Evolutionary conservation across 2,329 filamentous ascomycete species (phyloP).

Genomic region (Colletotrichum sp.): DNA sequence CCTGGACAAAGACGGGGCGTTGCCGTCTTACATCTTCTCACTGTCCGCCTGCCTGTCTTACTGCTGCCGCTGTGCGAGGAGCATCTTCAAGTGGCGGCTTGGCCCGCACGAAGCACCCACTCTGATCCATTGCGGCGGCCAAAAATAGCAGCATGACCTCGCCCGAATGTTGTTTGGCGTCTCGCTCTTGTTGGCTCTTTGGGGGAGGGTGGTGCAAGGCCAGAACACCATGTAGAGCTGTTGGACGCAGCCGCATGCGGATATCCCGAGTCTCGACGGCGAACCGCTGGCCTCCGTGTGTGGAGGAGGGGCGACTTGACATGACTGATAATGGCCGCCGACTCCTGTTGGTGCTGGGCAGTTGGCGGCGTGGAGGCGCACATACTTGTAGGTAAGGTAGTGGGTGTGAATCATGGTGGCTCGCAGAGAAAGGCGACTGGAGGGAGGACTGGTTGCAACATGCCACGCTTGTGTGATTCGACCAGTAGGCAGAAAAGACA

Average conservation of each 20-base stretch:
- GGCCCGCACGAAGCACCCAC: background rate
- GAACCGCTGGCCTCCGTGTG: background rate
- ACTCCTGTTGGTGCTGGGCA: background rate
- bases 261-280: background rate
- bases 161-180: background rate
- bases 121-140: background rate
- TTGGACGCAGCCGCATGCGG: background rate
- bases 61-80: background rate
- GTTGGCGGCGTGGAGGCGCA: background rate
- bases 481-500: background rate
- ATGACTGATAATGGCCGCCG: background rate
- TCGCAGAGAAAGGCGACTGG: background rate
- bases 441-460: background rate
- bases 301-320: background rate
- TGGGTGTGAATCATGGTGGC: background rate
- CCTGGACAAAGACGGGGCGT: background rate
- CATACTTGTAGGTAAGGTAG: background rate
- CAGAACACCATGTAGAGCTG: background rate
- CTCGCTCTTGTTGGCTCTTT: background rate
- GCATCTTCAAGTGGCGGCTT: background rate
- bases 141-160: constrained; percentile 14
- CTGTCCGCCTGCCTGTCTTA: background rate
- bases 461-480: background rate
- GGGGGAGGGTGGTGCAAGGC: background rate
- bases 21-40: background rate